These are phyloP conservation scores for Fimicolochytrium jonesii DNA, from an alignment of 192 early-diverging fungal species.

Conservation along the genomic window DNA sequence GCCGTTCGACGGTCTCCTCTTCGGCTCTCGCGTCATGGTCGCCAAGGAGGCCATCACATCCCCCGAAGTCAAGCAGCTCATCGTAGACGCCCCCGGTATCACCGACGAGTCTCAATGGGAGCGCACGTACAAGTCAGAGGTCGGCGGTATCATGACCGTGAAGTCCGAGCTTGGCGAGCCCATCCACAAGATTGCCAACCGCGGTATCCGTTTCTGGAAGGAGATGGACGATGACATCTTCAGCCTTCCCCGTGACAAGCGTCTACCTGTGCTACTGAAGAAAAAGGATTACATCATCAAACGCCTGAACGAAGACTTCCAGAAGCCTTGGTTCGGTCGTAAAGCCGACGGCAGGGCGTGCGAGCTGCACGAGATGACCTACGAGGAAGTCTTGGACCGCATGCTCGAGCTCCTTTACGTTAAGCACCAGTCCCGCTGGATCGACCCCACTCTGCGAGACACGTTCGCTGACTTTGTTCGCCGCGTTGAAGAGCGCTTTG, in stretches of 20 bases:
- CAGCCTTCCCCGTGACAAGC: slow-evolving; percentile 77
- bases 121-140: slow-evolving; percentile 69
- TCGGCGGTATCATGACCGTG: slow-evolving; percentile 79
- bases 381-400: slow-evolving; percentile 78
- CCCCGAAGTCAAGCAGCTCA: slow-evolving; percentile 76
- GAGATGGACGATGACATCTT: slow-evolving; percentile 81
- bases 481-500: slow-evolving; percentile 87
- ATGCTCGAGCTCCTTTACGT: slow-evolving; percentile 79
- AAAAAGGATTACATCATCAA: slow-evolving; percentile 85
- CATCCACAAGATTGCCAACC: slow-evolving; percentile 88
- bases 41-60: slow-evolving; percentile 82
- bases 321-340: slow-evolving; percentile 92
- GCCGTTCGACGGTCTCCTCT: slow-evolving; percentile 92
- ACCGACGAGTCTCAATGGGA: slow-evolving; percentile 77
- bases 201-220: slow-evolving; percentile 71
- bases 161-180: slow-evolving; percentile 89
- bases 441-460: slow-evolving; percentile 65
- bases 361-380: slow-evolving; percentile 92
- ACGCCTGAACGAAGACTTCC: slow-evolving; percentile 82
- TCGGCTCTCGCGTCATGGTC: slow-evolving; percentile 96
- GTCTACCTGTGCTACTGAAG: slow-evolving; percentile 60
- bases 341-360: slow-evolving; percentile 70
- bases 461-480: slow-evolving; percentile 75
- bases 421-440: slow-evolving; percentile 71
- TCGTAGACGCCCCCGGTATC: slow-evolving; percentile 79